phyloP scores from a whole-genome alignment of 768 basidiomycete species.

The Mycena maculata region DNA sequence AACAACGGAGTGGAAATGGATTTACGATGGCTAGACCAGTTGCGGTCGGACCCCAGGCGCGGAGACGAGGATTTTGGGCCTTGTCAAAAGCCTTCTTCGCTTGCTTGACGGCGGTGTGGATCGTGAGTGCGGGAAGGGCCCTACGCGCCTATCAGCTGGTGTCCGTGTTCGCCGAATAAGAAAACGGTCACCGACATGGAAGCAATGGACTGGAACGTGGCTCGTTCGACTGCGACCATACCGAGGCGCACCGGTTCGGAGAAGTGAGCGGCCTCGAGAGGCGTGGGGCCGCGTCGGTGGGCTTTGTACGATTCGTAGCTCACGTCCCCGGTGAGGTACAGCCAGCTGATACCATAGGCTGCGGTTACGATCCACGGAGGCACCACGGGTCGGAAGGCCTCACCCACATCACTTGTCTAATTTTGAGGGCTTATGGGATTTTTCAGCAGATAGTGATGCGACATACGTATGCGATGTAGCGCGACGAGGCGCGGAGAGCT shows the following conservation, averaged over 20 bases:
- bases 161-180: neutral
- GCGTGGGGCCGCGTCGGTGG: slow-evolving; percentile 71
- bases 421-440: slow-evolving; percentile 32
- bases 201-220: slow-evolving; percentile 83
- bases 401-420: slow-evolving; percentile 85
- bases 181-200: slow-evolving; percentile 72
- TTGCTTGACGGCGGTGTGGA: slow-evolving; percentile 84
- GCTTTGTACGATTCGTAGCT: slow-evolving; percentile 87
- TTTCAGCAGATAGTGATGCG: slow-evolving; percentile 3
- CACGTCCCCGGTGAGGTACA: slow-evolving; percentile 84
- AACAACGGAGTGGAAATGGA: neutral
- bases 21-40: slow-evolving; percentile 73
- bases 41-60: slow-evolving; percentile 80
- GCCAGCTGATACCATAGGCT: slow-evolving; percentile 85
- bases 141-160: slow-evolving; percentile 47
- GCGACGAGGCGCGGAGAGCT: slow-evolving; percentile 72
- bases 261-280: slow-evolving; percentile 74
- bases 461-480: slow-evolving; percentile 84
- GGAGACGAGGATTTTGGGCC: slow-evolving; percentile 66
- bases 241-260: slow-evolving; percentile 76
- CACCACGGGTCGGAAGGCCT: slow-evolving; percentile 85
- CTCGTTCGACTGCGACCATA: slow-evolving; percentile 81
- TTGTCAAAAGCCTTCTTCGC: slow-evolving; percentile 75
- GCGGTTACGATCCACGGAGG: slow-evolving; percentile 77
- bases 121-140: slow-evolving; percentile 87